phyloP scores from a whole-genome alignment of 495 filamentous ascomycete genomes.

The Talaromyces adpressus region DNA sequence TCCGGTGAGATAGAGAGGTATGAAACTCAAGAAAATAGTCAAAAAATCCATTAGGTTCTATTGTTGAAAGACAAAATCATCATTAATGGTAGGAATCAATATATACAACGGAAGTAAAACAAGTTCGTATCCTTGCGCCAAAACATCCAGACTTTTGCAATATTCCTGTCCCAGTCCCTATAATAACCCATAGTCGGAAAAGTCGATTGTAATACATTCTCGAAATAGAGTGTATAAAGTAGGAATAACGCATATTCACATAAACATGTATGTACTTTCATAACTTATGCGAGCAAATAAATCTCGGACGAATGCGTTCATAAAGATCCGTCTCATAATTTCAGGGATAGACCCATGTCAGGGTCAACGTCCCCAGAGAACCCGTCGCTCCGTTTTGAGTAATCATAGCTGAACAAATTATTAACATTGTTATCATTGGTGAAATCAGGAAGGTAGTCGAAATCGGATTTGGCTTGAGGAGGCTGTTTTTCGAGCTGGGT shows the following conservation, averaged over 20 bases:
- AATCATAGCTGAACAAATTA: neutral
- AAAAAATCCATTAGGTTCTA: neutral
- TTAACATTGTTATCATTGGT: neutral
- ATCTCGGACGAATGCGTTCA: neutral
- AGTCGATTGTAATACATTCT: slow-evolving; percentile 1
- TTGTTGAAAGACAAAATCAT: neutral
- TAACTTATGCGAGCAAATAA: neutral
- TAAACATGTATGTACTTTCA: neutral
- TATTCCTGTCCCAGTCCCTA: neutral
- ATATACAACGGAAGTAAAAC: neutral
- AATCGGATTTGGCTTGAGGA: neutral
- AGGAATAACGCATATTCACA: too few relatives aligned
- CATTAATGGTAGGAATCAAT: neutral
- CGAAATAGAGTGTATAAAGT: neutral
- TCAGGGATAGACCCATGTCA: slow-evolving; percentile 5
- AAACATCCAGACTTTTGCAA: neutral
- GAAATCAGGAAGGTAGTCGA: neutral
- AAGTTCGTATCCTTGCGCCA: neutral
- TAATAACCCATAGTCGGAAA: neutral
- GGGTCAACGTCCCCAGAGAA: slow-evolving; percentile 1
- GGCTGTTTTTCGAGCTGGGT: neutral
- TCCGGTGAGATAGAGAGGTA: neutral
- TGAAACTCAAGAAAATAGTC: neutral
- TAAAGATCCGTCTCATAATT: neutral
- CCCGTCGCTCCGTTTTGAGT: neutral